Base-by-base conservation (phyloP, 345 rosid genomes). In the Arabis alpina region DNA sequence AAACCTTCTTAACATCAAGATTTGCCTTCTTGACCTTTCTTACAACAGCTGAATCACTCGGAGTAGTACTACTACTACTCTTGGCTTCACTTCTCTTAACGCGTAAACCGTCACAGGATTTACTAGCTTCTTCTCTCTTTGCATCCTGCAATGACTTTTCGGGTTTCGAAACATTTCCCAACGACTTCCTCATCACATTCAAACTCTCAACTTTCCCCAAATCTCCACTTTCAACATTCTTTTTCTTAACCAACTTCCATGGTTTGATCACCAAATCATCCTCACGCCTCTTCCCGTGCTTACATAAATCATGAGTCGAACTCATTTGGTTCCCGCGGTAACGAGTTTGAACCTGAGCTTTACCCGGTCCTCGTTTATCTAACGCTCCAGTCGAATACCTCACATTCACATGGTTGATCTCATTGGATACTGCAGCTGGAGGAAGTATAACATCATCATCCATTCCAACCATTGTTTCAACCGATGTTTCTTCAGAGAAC, bases 281-380 rank as follows among this genome's bases (percentile, higher is more conserved):
- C 39, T 75, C 78, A 47, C 66, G 82, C 28, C 73, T 70, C 71
- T 36, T 70, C 43, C 93, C 96, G 32, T 79, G 86, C 74, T 93
- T 93, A 69, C 98, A 93, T 12, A 77, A 62, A 78, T 90, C 97
- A 80, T 90, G 98, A 73, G 96, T 87, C 3, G 98, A 90, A 48
- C 96, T 87, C 19, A 64, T 62, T 28, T 86, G 80, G 79, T 83
- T 74, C 57, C 82, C 81, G 28, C 85, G 90, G 76, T 87, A 93
- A 61, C 85, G 89, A 1, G 97, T 81, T 24, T 64, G 61, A 75
- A 68, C 59, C 13, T 64, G 74, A 64, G 76, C 65, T 61, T 74
- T 77, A 30, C 59, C 59, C 9, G 63, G 48, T n/a, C 72, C 79
- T 43, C 5, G 43, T 68, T 65, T 51, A 14, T 61, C 66, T 10